These are phyloP conservation scores for Lonicera japonica DNA, from an alignment of 129 eudicot species.

Conservation along the genomic window DNA sequence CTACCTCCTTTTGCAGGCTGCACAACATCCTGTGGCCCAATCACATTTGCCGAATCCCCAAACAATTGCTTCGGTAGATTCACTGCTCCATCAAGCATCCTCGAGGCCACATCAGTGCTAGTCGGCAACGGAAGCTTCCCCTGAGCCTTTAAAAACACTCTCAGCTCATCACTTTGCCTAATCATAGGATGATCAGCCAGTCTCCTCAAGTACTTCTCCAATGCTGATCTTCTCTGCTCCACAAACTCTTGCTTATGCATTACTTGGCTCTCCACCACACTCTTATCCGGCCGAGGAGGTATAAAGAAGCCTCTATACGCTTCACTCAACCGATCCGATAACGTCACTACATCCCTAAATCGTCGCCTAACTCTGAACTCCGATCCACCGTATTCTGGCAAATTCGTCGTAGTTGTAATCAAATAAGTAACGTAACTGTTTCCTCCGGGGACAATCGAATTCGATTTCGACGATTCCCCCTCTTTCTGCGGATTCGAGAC, in stretches of 20 bases:
- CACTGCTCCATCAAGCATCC: slow-evolving; percentile 83
- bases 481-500: slow-evolving; percentile 78
- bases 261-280: slow-evolving; percentile 87
- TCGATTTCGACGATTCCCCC: slow-evolving; percentile 50
- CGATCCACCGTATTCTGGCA: slow-evolving; percentile 51
- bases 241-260: slow-evolving; percentile 97
- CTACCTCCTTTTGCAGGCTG: slow-evolving; percentile 82
- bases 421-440: slow-evolving; percentile 60
- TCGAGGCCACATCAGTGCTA: slow-evolving; percentile 60
- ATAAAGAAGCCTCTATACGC: slow-evolving; percentile 72
- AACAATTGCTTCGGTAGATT: slow-evolving; percentile 71
- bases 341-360: slow-evolving; percentile 71
- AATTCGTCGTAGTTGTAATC: slow-evolving; percentile 61
- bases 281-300: slow-evolving; percentile 91
- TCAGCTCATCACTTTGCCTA: slow-evolving; percentile 77
- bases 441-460: slow-evolving; percentile 68
- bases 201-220: slow-evolving; percentile 81
- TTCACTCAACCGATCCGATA: slow-evolving; percentile 72
- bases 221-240: slow-evolving; percentile 66
- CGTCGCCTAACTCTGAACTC: slow-evolving; percentile 68
- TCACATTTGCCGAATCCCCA: slow-evolving; percentile 52
- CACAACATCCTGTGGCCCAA: slow-evolving; percentile 64
- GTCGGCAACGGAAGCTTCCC: slow-evolving; percentile 70
- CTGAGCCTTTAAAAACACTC: slow-evolving; percentile 75
- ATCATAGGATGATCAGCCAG: slow-evolving; percentile 66